phyloP scores from a whole-genome alignment of 208 protist genomes.

The Wallacemonas rigidus region DNA sequence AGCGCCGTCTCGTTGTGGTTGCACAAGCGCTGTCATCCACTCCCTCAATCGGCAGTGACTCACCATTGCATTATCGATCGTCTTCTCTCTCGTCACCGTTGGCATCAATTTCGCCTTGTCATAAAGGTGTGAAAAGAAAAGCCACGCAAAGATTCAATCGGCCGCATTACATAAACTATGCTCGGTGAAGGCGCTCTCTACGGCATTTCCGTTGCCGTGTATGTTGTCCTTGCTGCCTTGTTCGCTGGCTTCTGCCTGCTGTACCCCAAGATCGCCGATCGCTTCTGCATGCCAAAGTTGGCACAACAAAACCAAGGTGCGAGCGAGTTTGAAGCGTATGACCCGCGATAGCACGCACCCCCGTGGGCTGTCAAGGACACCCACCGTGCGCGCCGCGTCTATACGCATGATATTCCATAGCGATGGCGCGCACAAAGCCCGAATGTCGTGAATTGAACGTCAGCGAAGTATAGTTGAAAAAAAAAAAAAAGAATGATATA shows the following conservation, averaged over 20 bases:
- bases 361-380: too few species aligned
- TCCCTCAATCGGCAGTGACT: too few species aligned
- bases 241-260: slow-evolving; percentile 56
- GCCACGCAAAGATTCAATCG: neutral
- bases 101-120: too few species aligned
- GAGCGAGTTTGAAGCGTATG: neutral
- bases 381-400: too few species aligned
- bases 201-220: slow-evolving; percentile 46
- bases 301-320: neutral
- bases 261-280: slow-evolving; percentile 48
- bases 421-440: too few species aligned
- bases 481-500: neutral
- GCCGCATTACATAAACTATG: slow-evolving; percentile 16
- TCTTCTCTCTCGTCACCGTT: too few species aligned
- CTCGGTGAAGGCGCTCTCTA: slow-evolving; percentile 32
- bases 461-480: neutral
- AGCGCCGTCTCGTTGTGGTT: neutral
- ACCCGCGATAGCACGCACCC: neutral
- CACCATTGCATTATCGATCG: too few species aligned
- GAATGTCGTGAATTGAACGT: neutral
- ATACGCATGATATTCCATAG: too few species aligned
- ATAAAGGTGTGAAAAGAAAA: neutral
- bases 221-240: slow-evolving; percentile 38
- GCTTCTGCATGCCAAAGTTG: slow-evolving; percentile 27
- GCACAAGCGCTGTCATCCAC: neutral